phyloP scores from a whole-genome alignment of 2,329 filamentous ascomycete genomes.

The Penicillium brevicompactum region DNA sequence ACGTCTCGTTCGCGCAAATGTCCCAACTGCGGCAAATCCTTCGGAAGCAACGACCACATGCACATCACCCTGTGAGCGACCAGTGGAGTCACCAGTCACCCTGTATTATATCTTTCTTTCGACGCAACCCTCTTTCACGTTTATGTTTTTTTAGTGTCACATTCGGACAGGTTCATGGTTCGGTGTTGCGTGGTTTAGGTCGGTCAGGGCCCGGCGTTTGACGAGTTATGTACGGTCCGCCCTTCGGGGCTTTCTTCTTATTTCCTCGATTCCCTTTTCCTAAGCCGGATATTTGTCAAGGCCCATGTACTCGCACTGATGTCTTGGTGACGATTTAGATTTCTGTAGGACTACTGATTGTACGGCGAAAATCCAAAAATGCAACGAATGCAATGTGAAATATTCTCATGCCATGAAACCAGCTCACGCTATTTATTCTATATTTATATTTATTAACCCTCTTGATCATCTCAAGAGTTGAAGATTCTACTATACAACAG shows the following conservation, averaged over 20 bases:
- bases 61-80: slow-evolving; percentile 48
- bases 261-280: slow-evolving; percentile 11
- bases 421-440: not conserved
- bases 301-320: slow-evolving; percentile 10
- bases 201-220: slow-evolving; percentile 37
- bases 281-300: slow-evolving; percentile 2
- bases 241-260: slow-evolving; percentile 14
- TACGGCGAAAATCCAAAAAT: slow-evolving; percentile 21
- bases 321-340: slow-evolving; percentile 17
- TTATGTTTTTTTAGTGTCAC: slow-evolving; percentile 19
- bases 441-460: not conserved
- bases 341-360: slow-evolving; percentile 36
- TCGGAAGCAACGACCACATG: slow-evolving; percentile 91
- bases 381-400: slow-evolving; percentile 24
- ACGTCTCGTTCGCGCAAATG: slow-evolving; percentile 92
- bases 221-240: slow-evolving; percentile 18
- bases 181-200: slow-evolving; percentile 37
- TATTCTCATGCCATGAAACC: not conserved
- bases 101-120: slow-evolving; percentile 37
- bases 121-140: slow-evolving; percentile 15
- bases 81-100: slow-evolving; percentile 13
- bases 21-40: slow-evolving; percentile 87
- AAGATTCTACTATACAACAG: slow-evolving; percentile 68
- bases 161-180: slow-evolving; percentile 37
- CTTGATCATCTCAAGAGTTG: slow-evolving; percentile 54